Evolutionary conservation across 1,139 yeast genomes (phyloP).

Genomic region (Hyphopichia wangnamkhiaoensis): DNA sequence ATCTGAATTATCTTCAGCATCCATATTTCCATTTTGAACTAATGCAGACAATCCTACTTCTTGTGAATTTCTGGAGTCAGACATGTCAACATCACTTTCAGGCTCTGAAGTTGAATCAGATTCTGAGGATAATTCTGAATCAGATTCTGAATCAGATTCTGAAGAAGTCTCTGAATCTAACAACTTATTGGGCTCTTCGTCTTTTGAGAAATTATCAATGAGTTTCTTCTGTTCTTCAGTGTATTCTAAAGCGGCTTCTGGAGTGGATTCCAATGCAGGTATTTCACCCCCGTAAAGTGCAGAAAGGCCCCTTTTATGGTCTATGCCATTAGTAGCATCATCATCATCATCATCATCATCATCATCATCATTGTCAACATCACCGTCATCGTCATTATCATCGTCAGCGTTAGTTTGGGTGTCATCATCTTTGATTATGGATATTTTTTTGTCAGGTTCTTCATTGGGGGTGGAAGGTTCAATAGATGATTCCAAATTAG

Average conservation of each 20-base stretch:
- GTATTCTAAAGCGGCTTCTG: constrained; percentile 22
- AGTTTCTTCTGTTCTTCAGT: constrained; percentile 36
- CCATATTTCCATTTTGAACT: constrained; percentile 13
- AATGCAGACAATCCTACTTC: constrained; percentile 23
- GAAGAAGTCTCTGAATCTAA: constrained; percentile 30
- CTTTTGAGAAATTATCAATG: constrained; percentile 22
- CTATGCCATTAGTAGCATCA: constrained; percentile 22
- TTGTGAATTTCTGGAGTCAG: constrained; percentile 7
- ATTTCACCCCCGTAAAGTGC: constrained; percentile 30
- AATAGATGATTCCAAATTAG: constrained; percentile 37
- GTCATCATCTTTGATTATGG: constrained; percentile 14
- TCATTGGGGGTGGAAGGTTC: constrained; percentile 6
- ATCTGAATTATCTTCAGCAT: constrained; percentile 11
- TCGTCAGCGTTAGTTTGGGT: neutral
- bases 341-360: constrained; percentile 16
- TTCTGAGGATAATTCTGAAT: constrained; percentile 12
- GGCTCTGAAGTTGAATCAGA: constrained; percentile 11
- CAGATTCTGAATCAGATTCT: constrained; percentile 13
- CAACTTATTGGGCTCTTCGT: constrained; percentile 13
- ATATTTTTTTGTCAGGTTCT: neutral
- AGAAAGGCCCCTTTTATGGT: constrained; percentile 28
- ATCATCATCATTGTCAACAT: constrained; percentile 8
- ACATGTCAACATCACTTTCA: constrained; percentile 5
- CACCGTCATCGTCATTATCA: constrained; percentile 11
- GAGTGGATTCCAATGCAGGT: constrained; percentile 7